A percentile compares a stretch with the other conserved stretches of the same genome.
Evolutionary conservation across 176 grass and related monocot species (phyloP).

Genomic region (Cenchrus purpureus): DNA sequence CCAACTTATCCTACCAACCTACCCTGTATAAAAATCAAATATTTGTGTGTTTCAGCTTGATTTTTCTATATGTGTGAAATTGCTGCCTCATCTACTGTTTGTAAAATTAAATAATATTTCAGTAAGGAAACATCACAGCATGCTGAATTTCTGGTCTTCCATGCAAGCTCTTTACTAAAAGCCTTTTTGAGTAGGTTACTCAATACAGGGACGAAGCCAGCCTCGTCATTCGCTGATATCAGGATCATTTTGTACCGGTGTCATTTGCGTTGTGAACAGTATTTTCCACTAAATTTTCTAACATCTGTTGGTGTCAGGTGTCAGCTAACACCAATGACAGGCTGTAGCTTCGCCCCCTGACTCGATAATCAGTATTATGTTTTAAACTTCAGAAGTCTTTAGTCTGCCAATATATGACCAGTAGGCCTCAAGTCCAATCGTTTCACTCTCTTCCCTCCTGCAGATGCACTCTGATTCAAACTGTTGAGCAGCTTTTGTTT

Average conservation of each 20-base stretch:
- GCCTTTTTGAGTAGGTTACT: background rate
- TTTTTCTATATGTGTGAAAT: background rate
- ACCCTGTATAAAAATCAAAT: conserved; percentile 10
- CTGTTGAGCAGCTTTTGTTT: conserved; percentile 90
- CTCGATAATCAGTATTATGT: conserved; percentile 19
- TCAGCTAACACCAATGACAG: no score
- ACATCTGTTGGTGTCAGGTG: no score
- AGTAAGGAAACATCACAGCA: background rate
- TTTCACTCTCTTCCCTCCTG: conserved; percentile 40
- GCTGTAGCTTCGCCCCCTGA: background rate
- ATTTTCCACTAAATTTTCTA: no score
- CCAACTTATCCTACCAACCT: conserved; percentile 2
- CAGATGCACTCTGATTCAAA: conserved; percentile 97
- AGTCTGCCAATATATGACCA: background rate
- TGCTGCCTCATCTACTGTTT: conserved; percentile 4
- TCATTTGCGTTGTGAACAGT: no score
- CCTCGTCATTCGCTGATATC: no score
- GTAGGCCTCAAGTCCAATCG: background rate
- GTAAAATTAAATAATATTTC: background rate
- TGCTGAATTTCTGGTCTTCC: conserved; percentile 12
- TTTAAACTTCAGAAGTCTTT: conserved; percentile 17
- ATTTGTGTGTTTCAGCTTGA: conserved; percentile 17
- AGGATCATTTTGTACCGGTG: no score
- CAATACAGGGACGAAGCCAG: background rate
- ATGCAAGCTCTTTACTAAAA: conserved; percentile 1